Conservation (phyloP, 192 early-diverging fungal genomes). For the Umbelopsis sp. region DNA sequence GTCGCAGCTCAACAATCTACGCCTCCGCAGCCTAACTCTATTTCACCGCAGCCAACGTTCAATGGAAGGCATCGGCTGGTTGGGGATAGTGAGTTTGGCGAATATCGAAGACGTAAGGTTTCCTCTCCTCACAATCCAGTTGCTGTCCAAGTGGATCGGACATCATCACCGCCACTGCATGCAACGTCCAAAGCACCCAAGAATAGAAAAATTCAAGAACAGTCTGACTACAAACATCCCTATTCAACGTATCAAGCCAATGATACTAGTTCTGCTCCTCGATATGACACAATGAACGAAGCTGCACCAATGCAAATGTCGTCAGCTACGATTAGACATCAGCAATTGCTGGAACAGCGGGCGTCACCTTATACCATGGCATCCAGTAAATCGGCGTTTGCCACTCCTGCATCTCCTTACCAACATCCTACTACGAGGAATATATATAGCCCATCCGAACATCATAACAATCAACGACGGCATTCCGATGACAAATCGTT, state of each 20-base stretch:
- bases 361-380: constrained; percentile 17
- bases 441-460: constrained; percentile 9
- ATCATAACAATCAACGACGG: not conserved
- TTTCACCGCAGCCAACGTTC: not conserved
- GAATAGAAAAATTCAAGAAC: not conserved
- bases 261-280: not conserved
- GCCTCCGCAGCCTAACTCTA: not conserved
- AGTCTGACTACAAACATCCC: not conserved
- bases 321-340: constrained; percentile 12
- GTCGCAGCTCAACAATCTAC: not conserved
- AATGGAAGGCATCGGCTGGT: not conserved
- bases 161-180: not conserved
- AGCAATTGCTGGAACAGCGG: constrained; percentile 10
- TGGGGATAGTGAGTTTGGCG: not conserved
- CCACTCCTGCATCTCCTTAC: constrained; percentile 12
- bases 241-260: not conserved
- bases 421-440: constrained; percentile 4
- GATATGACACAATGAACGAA: constrained; percentile 10
- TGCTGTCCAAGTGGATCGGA: not conserved
- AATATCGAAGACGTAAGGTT: constrained; percentile 1
- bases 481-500: constrained; percentile 9
- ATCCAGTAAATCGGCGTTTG: constrained; percentile 15
- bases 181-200: not conserved
- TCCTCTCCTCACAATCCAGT: not conserved
- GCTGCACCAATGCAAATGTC: constrained; percentile 17